Conservation (phyloP, 306 rosid genomes). For the Abrus precatorius region DNA sequence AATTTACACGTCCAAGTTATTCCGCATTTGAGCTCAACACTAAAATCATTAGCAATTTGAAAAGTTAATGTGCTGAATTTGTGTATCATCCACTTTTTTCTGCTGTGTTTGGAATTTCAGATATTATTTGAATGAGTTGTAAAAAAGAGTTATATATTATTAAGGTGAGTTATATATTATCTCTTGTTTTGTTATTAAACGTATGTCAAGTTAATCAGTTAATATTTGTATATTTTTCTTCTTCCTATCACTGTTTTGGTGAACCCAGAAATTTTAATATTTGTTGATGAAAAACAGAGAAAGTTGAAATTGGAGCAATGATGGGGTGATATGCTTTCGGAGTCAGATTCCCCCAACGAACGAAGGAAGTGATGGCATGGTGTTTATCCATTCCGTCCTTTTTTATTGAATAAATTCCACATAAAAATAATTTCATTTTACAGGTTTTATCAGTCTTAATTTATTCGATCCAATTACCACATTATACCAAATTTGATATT, state of each 20-base stretch:
- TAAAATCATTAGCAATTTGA: slow-evolving; percentile 46
- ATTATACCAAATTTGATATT: neutral
- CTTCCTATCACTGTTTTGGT: too few species aligned
- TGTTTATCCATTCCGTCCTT: neutral
- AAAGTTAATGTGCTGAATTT: slow-evolving; percentile 7
- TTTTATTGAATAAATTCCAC: slow-evolving; percentile 3
- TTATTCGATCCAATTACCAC: slow-evolving; percentile 17
- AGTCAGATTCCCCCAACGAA: slow-evolving; percentile 1
- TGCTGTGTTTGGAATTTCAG: too few species aligned
- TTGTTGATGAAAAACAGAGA: neutral
- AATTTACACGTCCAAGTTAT: too few species aligned
- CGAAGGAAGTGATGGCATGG: neutral
- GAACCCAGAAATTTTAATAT: too few species aligned
- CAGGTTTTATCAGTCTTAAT: neutral
- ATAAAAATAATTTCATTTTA: neutral
- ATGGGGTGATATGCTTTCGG: slow-evolving; percentile 38
- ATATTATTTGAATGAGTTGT: too few species aligned
- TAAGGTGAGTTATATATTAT: too few species aligned
- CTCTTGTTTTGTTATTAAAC: too few species aligned
- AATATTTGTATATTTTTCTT: too few species aligned
- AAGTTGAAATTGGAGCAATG: slow-evolving; percentile 33
- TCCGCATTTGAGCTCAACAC: too few species aligned
- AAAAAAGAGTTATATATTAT: too few species aligned
- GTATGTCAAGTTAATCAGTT: too few species aligned
- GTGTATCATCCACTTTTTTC: too few species aligned